These are phyloP conservation scores for Neocucurbitaria cava DNA, from an alignment of 2,329 filamentous ascomycete genomes.

Conservation along the genomic window DNA sequence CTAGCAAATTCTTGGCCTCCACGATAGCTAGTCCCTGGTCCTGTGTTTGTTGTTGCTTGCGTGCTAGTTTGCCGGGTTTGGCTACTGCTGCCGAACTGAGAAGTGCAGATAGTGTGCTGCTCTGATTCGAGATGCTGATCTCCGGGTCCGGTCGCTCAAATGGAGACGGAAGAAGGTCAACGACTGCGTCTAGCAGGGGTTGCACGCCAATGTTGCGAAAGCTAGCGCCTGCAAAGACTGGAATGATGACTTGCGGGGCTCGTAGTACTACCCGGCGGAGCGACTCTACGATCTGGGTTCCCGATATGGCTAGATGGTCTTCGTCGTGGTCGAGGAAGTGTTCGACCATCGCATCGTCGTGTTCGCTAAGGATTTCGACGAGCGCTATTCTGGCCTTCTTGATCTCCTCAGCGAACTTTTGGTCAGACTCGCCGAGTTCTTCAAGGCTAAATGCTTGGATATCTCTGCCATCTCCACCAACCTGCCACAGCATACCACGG, in stretches of 20 bases:
- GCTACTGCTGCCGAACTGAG: constrained; percentile 45
- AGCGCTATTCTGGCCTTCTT: constrained; percentile 77
- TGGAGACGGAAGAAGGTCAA: constrained; percentile 86
- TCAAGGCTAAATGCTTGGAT: constrained; percentile 64
- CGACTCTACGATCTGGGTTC: constrained; percentile 71
- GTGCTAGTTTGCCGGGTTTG: constrained; percentile 16
- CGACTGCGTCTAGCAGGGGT: constrained; percentile 85
- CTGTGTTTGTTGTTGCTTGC: constrained; percentile 21
- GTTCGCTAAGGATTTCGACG: constrained; percentile 83
- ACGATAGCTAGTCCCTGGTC: constrained; percentile 21
- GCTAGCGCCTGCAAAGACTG: constrained; percentile 89
- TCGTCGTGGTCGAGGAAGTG: constrained; percentile 80
- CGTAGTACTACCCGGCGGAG: constrained; percentile 75
- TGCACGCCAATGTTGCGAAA: constrained; percentile 95
- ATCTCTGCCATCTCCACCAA: constrained; percentile 69
- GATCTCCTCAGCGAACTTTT: constrained; percentile 68
- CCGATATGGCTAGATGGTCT: constrained; percentile 71
- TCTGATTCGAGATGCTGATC: constrained; percentile 69
- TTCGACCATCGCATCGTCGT: constrained; percentile 86
- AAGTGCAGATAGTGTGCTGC: constrained; percentile 60
- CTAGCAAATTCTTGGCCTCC: constrained; percentile 68
- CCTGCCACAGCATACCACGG: constrained; percentile 75
- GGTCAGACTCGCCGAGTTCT: constrained; percentile 59
- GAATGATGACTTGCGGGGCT: constrained; percentile 76
- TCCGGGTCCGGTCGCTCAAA: constrained; percentile 79